phyloP scores from a whole-genome alignment of 768 basidiomycete genomes.

The Boletellus ananas region DNA sequence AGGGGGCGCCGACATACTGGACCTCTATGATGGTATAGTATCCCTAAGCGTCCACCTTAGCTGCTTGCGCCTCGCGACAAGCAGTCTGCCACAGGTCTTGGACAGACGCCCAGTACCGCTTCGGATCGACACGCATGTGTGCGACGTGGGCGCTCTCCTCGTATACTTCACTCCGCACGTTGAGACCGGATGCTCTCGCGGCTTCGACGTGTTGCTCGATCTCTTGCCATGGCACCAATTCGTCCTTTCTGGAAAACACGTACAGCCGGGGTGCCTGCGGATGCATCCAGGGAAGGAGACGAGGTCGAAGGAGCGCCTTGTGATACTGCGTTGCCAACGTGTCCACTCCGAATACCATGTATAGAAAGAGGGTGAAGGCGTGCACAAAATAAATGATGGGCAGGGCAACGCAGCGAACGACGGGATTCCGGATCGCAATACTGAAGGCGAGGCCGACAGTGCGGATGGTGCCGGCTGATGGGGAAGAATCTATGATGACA shows the following conservation, averaged over 20 bases:
- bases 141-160: slow-evolving; percentile 35
- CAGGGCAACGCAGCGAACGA: slow-evolving; percentile 11
- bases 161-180: slow-evolving; percentile 28
- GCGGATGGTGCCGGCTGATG: slow-evolving; percentile 11
- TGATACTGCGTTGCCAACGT: slow-evolving; percentile 1
- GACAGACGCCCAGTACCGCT: slow-evolving; percentile 27
- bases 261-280: slow-evolving; percentile 33
- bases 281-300: slow-evolving; percentile 32
- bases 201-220: slow-evolving; percentile 25
- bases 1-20: too few species aligned
- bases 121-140: slow-evolving; percentile 30
- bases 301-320: slow-evolving; percentile 18
- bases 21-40: too few species aligned
- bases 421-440: slow-evolving; percentile 20
- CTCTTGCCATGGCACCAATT: slow-evolving; percentile 26
- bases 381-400: slow-evolving; percentile 14
- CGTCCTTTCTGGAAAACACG: slow-evolving; percentile 32
- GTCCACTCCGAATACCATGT: slow-evolving; percentile 17
- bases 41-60: neutral
- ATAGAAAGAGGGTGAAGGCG: slow-evolving; percentile 6
- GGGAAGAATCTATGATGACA: slow-evolving; percentile 24
- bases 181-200: slow-evolving; percentile 23
- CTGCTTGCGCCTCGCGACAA: neutral
- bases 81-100: slow-evolving; percentile 19
- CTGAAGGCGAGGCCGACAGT: slow-evolving; percentile 21